Evolutionary conservation across 2,329 filamentous ascomycete genomes (phyloP).

Genomic region (Coniosporium tulheliwenetii): DNA sequence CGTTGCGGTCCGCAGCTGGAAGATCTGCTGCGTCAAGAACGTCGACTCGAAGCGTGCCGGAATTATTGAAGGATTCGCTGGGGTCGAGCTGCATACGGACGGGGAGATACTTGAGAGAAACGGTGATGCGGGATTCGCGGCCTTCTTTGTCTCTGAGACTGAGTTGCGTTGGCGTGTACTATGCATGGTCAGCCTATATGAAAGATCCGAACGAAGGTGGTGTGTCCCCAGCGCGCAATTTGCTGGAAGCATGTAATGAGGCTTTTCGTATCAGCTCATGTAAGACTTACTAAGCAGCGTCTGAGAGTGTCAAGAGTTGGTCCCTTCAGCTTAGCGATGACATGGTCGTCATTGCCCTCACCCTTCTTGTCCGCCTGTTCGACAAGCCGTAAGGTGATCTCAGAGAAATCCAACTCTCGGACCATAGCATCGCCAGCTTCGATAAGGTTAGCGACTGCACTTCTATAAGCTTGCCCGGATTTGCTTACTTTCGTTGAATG

Average conservation of each 20-base stretch:
- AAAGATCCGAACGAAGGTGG: conserved; percentile 7
- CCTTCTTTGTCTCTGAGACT: conserved; percentile 67
- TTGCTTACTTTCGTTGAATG: conserved; percentile 61
- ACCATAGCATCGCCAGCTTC: conserved; percentile 80
- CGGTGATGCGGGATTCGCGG: conserved; percentile 61
- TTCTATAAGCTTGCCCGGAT: not conserved
- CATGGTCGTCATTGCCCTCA: conserved; percentile 52
- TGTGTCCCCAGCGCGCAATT: too few relatives aligned
- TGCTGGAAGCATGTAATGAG: too few relatives aligned
- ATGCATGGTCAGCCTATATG: conserved; percentile 2
- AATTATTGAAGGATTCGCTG: conserved; percentile 96
- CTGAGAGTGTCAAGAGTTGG: conserved; percentile 78
- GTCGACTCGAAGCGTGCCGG: conserved; percentile 88
- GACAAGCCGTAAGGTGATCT: conserved; percentile 72
- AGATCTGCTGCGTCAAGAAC: conserved; percentile 73
- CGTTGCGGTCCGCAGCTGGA: conserved; percentile 89
- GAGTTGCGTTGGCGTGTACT: conserved; percentile 82
- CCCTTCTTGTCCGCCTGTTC: conserved; percentile 63
- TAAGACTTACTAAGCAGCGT: conserved; percentile 58
- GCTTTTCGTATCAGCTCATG: not conserved
- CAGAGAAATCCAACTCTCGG: conserved; percentile 91
- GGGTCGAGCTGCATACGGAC: conserved; percentile 89
- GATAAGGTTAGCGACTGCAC: not conserved
- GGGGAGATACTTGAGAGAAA: conserved; percentile 89
- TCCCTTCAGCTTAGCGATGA: conserved; percentile 68